Evolutionary conservation across 129 eudicot genomes (phyloP), one percentile per base, ranked within the genome.

Genomic region (Chrysanthemum makinoi): DNA sequence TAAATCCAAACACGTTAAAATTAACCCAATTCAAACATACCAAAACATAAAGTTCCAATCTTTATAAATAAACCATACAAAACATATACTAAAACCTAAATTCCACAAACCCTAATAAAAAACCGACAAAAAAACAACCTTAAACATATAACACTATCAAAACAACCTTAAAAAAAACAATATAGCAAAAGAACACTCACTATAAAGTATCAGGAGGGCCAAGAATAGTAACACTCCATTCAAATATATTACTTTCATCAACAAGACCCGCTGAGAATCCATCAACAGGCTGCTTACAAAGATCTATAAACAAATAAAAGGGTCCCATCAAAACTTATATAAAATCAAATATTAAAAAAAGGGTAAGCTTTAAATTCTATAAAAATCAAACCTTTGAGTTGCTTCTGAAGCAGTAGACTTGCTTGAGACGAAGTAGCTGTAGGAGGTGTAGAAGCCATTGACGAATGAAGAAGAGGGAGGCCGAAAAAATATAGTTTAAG

Each of bases 191-290:
- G 28, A 57, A 80, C 43, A 81, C 96, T 82, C 51, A 91, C 97
- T 91, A 91, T 60, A 91, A 82, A 3, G 97, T 91, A 65, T 91
- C 96, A 51, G 97, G 97, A 2, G 97, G 95, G 10, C 97, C 97
- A 51, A 87, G 87, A 24, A 90, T 76, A 10, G 95, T 90, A 12
- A 90, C 97, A 75, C 91, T 87, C 97, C 97, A 90, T 80, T 90
- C 97, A 66, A 90, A 90, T 14, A 90, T 56, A 71, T 90, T 90
- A 80, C 66, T 83, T 70, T 90, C 97, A 56, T 90, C 97, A 55
- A 87, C 85, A 76, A 90, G 87, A 19, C 97, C 97, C 19, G 95
- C 97, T 33, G 97, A 90, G 66, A 90, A 90, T 16, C 97, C 97
- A 86, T 91, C 97, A 57, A 91, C 97, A 5, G 97, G 97, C 80